Evolutionary conservation across 192 early-diverging fungal species (phyloP).

Genomic region (Entomortierella parvispora): DNA sequence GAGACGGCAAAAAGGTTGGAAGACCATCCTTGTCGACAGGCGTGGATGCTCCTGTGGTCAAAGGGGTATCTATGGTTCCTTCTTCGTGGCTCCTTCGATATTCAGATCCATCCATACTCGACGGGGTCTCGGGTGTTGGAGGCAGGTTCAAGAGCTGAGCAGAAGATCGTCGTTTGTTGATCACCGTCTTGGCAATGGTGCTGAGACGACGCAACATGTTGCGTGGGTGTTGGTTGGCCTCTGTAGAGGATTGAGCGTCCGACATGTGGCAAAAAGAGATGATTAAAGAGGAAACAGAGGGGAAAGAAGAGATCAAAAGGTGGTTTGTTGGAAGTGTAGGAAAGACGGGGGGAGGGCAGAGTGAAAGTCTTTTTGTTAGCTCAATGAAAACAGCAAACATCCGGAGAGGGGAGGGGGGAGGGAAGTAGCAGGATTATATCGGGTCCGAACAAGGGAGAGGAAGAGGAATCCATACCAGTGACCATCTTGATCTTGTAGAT

Average conservation of each 20-base stretch:
- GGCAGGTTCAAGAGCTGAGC: not conserved
- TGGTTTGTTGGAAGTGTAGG: not conserved
- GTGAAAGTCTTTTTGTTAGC: too few species aligned
- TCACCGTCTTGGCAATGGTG: conserved; percentile 33
- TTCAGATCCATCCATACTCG: conserved; percentile 9
- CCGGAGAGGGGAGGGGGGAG: conserved; percentile 1
- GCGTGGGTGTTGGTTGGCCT: conserved; percentile 25
- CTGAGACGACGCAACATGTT: conserved; percentile 39
- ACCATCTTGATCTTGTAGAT: conserved; percentile 41
- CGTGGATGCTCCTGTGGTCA: not conserved
- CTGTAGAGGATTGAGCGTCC: too few species aligned
- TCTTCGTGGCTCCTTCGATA: not conserved
- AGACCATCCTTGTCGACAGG: not conserved
- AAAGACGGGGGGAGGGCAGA: not conserved
- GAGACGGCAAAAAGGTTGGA: conserved; percentile 1
- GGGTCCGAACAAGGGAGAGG: not conserved
- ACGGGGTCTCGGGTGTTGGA: conserved; percentile 7
- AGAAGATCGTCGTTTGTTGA: conserved; percentile 37
- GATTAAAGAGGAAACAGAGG: not conserved
- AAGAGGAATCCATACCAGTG: conserved; percentile 7
- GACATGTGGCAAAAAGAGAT: too few species aligned
- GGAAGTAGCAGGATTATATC: not conserved
- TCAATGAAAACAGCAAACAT: too few species aligned
- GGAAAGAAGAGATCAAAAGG: not conserved
- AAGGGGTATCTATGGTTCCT: not conserved